phyloP scores from a whole-genome alignment of 2,329 filamentous ascomycete species.

The Aureobasidium sp. region DNA sequence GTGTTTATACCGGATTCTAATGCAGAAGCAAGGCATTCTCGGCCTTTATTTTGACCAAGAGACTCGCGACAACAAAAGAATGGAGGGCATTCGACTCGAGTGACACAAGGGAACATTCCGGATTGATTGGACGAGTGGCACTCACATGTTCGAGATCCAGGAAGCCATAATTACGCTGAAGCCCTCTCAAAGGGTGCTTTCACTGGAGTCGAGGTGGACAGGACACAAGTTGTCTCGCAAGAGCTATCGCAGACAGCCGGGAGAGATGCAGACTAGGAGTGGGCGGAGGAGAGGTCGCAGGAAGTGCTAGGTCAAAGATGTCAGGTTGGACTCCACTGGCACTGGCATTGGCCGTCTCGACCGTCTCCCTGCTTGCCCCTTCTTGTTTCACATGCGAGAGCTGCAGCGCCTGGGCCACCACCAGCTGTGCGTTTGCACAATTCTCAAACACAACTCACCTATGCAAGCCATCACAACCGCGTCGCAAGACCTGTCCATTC shows the following conservation, averaged over 20 bases:
- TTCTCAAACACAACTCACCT: background rate
- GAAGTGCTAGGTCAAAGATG: background rate
- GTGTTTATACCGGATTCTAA: background rate
- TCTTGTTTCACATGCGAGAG: slow-evolving; percentile 11
- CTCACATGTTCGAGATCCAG: slow-evolving; percentile 19
- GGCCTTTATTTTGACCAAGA: background rate
- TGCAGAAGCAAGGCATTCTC: slow-evolving; percentile 6
- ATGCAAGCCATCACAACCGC: background rate
- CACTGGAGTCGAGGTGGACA: background rate
- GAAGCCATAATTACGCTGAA: slow-evolving; percentile 15
- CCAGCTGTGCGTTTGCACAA: background rate
- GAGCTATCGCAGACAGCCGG: slow-evolving; percentile 1
- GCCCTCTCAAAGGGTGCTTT: background rate
- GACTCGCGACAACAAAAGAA: background rate
- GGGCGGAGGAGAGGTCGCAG: background rate
- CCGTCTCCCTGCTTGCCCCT: slow-evolving; percentile 2
- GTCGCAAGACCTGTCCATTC: background rate
- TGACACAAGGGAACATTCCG: background rate
- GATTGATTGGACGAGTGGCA: background rate
- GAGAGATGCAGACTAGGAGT: background rate
- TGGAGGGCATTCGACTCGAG: background rate
- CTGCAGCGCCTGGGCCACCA: background rate
- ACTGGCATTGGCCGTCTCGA: background rate
- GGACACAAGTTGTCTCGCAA: background rate
- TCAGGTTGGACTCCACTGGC: background rate